phyloP scores from a whole-genome alignment of 208 protist genomes.

The Leishmania tropica region DNA sequence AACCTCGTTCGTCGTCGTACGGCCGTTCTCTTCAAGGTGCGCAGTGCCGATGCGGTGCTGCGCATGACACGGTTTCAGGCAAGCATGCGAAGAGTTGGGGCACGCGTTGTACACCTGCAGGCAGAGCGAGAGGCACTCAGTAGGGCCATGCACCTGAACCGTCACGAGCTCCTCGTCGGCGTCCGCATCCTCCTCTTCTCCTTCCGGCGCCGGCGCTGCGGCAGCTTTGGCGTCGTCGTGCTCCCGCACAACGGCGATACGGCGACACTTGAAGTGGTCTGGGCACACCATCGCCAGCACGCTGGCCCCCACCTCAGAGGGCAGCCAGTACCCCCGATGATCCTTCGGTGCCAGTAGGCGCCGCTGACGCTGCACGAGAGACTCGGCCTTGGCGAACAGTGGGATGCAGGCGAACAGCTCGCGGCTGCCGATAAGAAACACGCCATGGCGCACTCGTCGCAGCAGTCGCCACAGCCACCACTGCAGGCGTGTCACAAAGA shows the following conservation, averaged over 20 bases:
- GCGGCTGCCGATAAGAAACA: constrained; percentile 69
- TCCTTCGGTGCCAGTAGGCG: constrained; percentile 26
- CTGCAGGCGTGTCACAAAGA: constrained; percentile 66
- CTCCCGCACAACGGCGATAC: constrained; percentile 56
- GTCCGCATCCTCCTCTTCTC: constrained; percentile 16
- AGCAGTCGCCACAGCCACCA: constrained; percentile 77
- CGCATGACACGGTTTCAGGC: constrained; percentile 69
- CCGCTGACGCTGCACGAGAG: constrained; percentile 61
- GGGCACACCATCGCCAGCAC: constrained; percentile 75
- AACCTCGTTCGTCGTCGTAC: neutral
- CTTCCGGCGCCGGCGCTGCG: neutral
- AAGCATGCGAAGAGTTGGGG: constrained; percentile 66
- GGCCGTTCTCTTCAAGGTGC: neutral
- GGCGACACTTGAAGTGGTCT: constrained; percentile 69
- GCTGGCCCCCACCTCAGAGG: constrained; percentile 42
- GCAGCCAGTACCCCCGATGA: constrained; percentile 69
- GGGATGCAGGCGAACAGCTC: constrained; percentile 64
- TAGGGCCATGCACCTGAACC: constrained; percentile 56
- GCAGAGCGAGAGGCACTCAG: constrained; percentile 66
- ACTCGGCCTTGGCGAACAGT: constrained; percentile 58
- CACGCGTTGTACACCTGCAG: constrained; percentile 67
- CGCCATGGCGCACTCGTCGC: constrained; percentile 54
- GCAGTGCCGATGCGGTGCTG: constrained; percentile 11
- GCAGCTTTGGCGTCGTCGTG: constrained; percentile 11
- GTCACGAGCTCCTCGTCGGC: constrained; percentile 13